These are phyloP conservation scores for Bipolaris victoriae DNA, from an alignment of 2,329 filamentous ascomycete species.

Conservation along the genomic window DNA sequence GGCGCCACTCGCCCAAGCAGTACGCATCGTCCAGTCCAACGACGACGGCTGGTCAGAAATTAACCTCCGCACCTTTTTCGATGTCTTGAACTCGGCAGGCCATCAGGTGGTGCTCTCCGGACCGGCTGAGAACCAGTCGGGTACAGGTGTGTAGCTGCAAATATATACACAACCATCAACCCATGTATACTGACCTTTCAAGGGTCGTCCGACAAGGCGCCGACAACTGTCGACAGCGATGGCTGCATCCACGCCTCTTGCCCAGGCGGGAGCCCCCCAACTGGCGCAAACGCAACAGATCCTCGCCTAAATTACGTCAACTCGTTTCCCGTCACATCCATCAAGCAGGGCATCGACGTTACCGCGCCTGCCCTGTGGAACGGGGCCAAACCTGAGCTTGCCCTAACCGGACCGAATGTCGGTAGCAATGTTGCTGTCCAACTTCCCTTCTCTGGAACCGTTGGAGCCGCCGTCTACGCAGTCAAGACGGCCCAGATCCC, in stretches of 20 bases:
- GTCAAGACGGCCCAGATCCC: constrained; percentile 62
- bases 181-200: constrained; percentile 8
- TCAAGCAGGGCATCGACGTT: constrained; percentile 66
- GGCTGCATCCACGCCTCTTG: constrained; percentile 70
- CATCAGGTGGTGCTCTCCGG: constrained; percentile 69
- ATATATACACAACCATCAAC: not conserved
- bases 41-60: constrained; percentile 77
- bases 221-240: constrained; percentile 53
- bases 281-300: constrained; percentile 63
- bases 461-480: constrained; percentile 68
- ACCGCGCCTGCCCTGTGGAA: constrained; percentile 63
- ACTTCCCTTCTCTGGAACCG: constrained; percentile 68
- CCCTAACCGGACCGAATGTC: constrained; percentile 69
- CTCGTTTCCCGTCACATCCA: constrained; percentile 68
- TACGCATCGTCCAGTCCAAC: constrained; percentile 64
- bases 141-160: constrained; percentile 55
- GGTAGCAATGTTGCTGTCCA: constrained; percentile 64
- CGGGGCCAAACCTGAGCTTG: constrained; percentile 62
- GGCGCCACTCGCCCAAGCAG: constrained; percentile 35
- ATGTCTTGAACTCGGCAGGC: constrained; percentile 60
- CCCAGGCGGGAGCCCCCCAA: constrained; percentile 60
- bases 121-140: constrained; percentile 71
- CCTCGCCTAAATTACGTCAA: constrained; percentile 74
- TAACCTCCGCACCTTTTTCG: constrained; percentile 67
- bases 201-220: constrained; percentile 62